Base-by-base conservation (phyloP, 495 filamentous ascomycete genomes). In the Aspergillus baeticus region DNA sequence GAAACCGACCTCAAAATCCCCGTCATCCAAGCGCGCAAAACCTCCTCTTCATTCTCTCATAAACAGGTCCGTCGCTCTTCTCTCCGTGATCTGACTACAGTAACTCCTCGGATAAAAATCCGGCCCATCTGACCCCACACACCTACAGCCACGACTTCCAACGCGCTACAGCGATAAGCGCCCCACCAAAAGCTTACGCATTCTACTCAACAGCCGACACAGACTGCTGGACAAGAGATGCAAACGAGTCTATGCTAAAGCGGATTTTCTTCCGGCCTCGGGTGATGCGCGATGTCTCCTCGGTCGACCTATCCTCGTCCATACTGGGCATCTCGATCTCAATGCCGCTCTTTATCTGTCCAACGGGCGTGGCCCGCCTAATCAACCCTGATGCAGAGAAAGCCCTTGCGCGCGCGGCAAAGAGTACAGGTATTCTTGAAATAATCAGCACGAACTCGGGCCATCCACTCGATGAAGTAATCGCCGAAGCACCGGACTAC, bases 141-240 rank as follows among this genome's bases (percentile, higher is more conserved):
- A n/a, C n/a, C 5, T 6, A 13, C 35, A 51, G 49, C 37, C 26
- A 51, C 20, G 49, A 51, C 36, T 51, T 51, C 18, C 35, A 51
- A 29, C 36, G 36, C 7, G 49, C 49, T 5, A 35, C 49, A 6
- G 49, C 49, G 0, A 1, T 43, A 11, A 43, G 37, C 33, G 50
- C 50, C 7, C 23, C 50, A n/a, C 21, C 23, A 17, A 53, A 42
- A 20, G 50, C 50, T 18, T 53, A 42, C 6, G 15, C 50, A 13
- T 53, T 53, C 37, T 53, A 53, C 13, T 53, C 50, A 10, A 53
- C 50, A 18, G 50, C 50, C 11, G 50, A 53, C 20, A 53, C 50
- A 10, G 50, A 53, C 17, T 53, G 50, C 21, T 53, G 50, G 50
- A 53, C 50, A 2, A 36, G 50, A 11, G 38, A 53, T 31, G 50